Evolutionary conservation across 164 flowering plant genomes (phyloP), one percentile per base, ranked within the genome.

Genomic region (Nelumbo lutea): DNA sequence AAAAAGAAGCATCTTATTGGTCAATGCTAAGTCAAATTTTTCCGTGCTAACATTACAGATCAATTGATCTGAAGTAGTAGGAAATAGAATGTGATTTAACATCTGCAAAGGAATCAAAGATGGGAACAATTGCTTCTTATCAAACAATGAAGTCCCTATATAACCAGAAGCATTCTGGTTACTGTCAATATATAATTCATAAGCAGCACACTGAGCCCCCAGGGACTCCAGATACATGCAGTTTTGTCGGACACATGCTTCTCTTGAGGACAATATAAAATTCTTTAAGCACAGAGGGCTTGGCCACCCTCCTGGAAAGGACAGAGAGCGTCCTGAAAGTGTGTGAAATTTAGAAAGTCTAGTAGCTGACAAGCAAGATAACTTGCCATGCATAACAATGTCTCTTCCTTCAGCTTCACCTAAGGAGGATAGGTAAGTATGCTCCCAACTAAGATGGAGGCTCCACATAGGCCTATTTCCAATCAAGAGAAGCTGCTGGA

Each of bases 301-400:
- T 41, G 96, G 97, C 96, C 97, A 90, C 59, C 97, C 97, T 62
- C 99, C 99, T 7, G 99, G 97, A 68, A 86, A 74, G 76, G 79
- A 83, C 67, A 87, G 65, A 62, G 83, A 78, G 66, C 58, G 44
- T 27, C 74, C 83, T 42, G 67, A 42, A 47, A 70, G 61, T 9
- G 69, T 61, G 67, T 68, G 74, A 62, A 67, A 44, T 14, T 70
- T 70, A 41, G 62, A 76, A 41, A 76, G 7, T n/a, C 73, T 67
- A 1, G 39, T 64, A 9, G 47, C 68, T 4, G 90, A 80, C 46
- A 90, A 74, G 68, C 67, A 86, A 45, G 79, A 64, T 64, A 1
- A 4, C 51, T 75, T 79, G 40, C 80, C 95, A 78, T 77, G 72
- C 38, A 59, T 69, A 43, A 90, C 66, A 61, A 89, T 81, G 60